phyloP scores from a whole-genome alignment of 371 early-diverging fungal species.

The Mucor indicus region DNA sequence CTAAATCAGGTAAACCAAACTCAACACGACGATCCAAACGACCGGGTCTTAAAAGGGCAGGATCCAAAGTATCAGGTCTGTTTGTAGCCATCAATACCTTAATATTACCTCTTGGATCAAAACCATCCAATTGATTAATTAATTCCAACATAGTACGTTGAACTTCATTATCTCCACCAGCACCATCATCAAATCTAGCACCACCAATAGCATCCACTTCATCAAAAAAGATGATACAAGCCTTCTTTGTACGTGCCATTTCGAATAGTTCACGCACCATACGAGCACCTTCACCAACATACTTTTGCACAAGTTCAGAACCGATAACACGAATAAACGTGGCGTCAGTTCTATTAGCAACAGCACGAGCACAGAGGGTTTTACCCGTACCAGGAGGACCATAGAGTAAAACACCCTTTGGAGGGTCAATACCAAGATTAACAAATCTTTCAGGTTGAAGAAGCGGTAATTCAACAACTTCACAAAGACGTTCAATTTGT shows the following conservation, averaged over 20 bases:
- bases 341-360: slow-evolving; percentile 99
- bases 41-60: slow-evolving; percentile 97
- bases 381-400: slow-evolving; percentile 99
- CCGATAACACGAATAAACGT: slow-evolving; percentile 99
- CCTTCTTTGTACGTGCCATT: slow-evolving; percentile 88
- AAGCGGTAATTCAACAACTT: slow-evolving; percentile 98
- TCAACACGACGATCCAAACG: slow-evolving; percentile 99
- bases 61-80: slow-evolving; percentile 98
- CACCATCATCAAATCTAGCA: slow-evolving; percentile 84
- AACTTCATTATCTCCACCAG: slow-evolving; percentile 96
- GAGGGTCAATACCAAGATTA: slow-evolving; percentile 98
- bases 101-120: slow-evolving; percentile 98
- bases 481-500: slow-evolving; percentile 99
- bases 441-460: slow-evolving; percentile 99
- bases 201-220: slow-evolving; percentile 99
- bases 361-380: slow-evolving; percentile 98
- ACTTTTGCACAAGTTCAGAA: slow-evolving; percentile 99
- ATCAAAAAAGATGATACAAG: slow-evolving; percentile 99
- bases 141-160: slow-evolving; percentile 99
- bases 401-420: slow-evolving; percentile 98
- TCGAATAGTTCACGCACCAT: slow-evolving; percentile 99
- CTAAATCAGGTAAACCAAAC: slow-evolving; percentile 98
- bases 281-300: slow-evolving; percentile 99
- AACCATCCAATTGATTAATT: slow-evolving; percentile 99
- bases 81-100: slow-evolving; percentile 99